Base-by-base conservation (phyloP, 148 eudicot genomes). In the Rhododendron ovatum region DNA sequence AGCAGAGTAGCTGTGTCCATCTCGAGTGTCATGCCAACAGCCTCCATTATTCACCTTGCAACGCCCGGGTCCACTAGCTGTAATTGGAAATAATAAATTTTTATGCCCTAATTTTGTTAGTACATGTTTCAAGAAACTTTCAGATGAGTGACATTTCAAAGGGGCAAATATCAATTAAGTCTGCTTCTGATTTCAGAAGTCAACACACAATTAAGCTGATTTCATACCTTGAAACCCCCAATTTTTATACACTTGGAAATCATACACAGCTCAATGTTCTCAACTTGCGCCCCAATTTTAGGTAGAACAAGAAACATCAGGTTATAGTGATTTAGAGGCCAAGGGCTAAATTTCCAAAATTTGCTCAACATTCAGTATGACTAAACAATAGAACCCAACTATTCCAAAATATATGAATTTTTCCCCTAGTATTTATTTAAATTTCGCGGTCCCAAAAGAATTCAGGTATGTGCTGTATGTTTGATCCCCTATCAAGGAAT, bases 31-130 rank as follows among this genome's bases (percentile, higher is more conserved):
- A 91, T 95, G 94, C 98, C 99, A 96, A 89, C 98, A 96, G 69
- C 96, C 99, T 84, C 98, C 99, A 86, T 95, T 88, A 86, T 92
- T 94, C 84, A 97, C 90, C 91, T 92, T 93, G 90, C 99, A 95
- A 83, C 93, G 94, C 63, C 98, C 98, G 22, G 94, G 93, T 57
- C 99, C 98, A 91, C 91, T 93, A 84, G 99, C 99, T 97, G 93
- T 80, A 84, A 83, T 87, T 8, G 63, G 37, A 87, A 81, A 90
- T 2, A 8, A 24, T 41, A 55, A 18, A 78, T 18, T n/a, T 24
- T 43, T 80, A 43, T 15, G 24, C 2, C 39, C 4, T 30, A 79
- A 82, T 6, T 20, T 6, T 20, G 26, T 33, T 39, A 55, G 22
- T 55, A 35, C 39, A 83, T 30, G 13, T 20, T 39, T 41, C 37